Percentiles rank a stretch among this genome's conserved stretches.
These are phyloP conservation scores for Aspergillus biplanus DNA, from an alignment of 495 filamentous ascomycete species.

Conservation along the genomic window DNA sequence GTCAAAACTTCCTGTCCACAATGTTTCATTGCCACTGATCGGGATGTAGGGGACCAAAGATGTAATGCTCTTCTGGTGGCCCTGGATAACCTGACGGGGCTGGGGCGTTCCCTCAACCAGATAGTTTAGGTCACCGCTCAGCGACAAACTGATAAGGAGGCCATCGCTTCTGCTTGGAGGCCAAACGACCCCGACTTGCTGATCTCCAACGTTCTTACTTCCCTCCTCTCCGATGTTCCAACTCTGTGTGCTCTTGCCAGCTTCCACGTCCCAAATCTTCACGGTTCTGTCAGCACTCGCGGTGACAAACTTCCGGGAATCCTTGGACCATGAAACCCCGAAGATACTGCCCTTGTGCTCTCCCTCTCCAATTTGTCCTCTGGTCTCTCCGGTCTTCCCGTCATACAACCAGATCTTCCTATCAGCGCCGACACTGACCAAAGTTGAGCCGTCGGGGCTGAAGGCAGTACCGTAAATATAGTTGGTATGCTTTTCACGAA, in stretches of 20 bases:
- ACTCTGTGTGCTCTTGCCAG: constrained; percentile 71
- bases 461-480: constrained; percentile 89
- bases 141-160: constrained; percentile 83
- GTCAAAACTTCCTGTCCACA: constrained; percentile 91
- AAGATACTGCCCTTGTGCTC: constrained; percentile 93
- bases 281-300: constrained; percentile 94
- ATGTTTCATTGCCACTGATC: constrained; percentile 48
- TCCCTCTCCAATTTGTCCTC: constrained; percentile 75
- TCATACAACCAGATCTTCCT: constrained; percentile 91
- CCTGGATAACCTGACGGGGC: constrained; percentile 74
- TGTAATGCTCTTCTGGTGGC: constrained; percentile 94
- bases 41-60: constrained; percentile 61
- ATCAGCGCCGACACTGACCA: constrained; percentile 91
- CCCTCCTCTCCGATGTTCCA: constrained; percentile 90
- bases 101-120: constrained; percentile 68
- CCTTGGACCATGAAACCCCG: constrained; percentile 83
- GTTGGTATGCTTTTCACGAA: constrained; percentile 79
- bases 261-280: constrained; percentile 70
- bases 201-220: constrained; percentile 70
- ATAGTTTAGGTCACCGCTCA: constrained; percentile 91
- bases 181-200: constrained; percentile 96
- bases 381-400: constrained; percentile 87
- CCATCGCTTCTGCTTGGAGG: constrained; percentile 81
- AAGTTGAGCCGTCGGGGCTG: constrained; percentile 80
- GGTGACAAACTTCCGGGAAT: constrained; percentile 88